Evolutionary conservation across 2,329 filamentous ascomycete genomes (phyloP), one percentile per base, ranked within the genome.

Genomic region (Fusarium caatingaense): DNA sequence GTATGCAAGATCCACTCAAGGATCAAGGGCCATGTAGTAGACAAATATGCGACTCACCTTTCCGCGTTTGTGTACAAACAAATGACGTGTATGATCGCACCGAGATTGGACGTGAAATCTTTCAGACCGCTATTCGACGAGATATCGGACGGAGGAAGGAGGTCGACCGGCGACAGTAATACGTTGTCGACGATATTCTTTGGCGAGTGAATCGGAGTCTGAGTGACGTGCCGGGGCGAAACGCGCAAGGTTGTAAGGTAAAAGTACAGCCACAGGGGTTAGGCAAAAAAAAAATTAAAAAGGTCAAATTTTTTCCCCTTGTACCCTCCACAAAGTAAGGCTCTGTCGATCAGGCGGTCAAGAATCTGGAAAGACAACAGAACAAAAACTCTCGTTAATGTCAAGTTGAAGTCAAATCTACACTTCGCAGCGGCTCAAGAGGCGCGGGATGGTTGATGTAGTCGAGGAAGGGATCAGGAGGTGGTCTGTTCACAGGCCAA

Each of bases 401-500:
- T 47, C 21, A 37, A 57, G 34, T 28, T 42, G 44, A 44, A n/a
- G 28, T 55, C 37, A 37, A 57, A 60, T 67, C 64, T 62, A 71
- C 64, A 59, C 66, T 28, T 53, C 30, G n/a, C 23, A 42, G 49
- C 47, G 56, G 49, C 40, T 58, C 58, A 49, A 42, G 49, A 50
- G 42, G 42, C 60, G 37, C 64, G 60, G 51, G 51, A 50, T 45
- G 57, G 72, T 62, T 68, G 66, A 69, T 65, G 61, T 70, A 55
- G 65, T 64, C 60, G 54, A 42, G 40, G 65, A 72, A 66, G 69
- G 73, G 73, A 74, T 75, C 72, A 71, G 63, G 68, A 69, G 65
- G 74, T 76, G 74, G 73, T 76, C 74, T 76, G 74, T 76, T 76
- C 75, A 68, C 72, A 67, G 55, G 34, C 42, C 60, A 66, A 60